Evolutionary conservation across 768 basidiomycete species (phyloP), one percentile per base, ranked within the genome.

Genomic region (Crucibulum laeve): DNA sequence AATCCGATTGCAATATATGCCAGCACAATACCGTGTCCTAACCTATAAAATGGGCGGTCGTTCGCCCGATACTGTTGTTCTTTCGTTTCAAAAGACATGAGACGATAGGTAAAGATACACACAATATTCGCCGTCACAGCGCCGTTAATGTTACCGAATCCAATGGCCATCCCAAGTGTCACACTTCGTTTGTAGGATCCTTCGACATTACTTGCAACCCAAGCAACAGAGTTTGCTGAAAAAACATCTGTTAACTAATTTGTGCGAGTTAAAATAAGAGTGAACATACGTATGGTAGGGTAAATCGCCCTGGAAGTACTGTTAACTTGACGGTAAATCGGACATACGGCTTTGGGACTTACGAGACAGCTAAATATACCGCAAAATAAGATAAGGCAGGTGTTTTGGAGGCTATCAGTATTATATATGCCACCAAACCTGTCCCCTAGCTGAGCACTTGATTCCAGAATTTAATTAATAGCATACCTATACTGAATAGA

Each of bases 131-230:
- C 74, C 5, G 77, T 71, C 8, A 86, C 74, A 11, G 82, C 83
- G 8, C 83, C 85, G 50, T 86, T 83, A 25, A 85, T 63, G 54
- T 84, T 86, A 6, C 81, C 83, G 59, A 67, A 67, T 34, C 84
- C 82, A 47, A 86, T 84, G 3, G 81, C 79, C 74, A 86, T 79
- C 1, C 76, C 84, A 3, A 88, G 68, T 2, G 79, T 79, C 8
- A 82, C 78, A 38, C 78, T 77, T 6, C 86, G 79, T 59, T 87
- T 87, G 57, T 85, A 87, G 3, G 81, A 71, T 0, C 87, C 84
- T 55, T 88, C 87, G 30, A 80, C 71, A 46, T 86, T 87, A 42
- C 80, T 74, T 14, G 80, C 79, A 14, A 84, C 75, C 84, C 84
- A 89, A 23, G 84, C 80, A 4, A 58, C 50, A 44, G 49, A 58